Evolutionary conservation across 2,329 filamentous ascomycete genomes (phyloP), one percentile per base, ranked within the genome.

Genomic region (Xylaria sp.): DNA sequence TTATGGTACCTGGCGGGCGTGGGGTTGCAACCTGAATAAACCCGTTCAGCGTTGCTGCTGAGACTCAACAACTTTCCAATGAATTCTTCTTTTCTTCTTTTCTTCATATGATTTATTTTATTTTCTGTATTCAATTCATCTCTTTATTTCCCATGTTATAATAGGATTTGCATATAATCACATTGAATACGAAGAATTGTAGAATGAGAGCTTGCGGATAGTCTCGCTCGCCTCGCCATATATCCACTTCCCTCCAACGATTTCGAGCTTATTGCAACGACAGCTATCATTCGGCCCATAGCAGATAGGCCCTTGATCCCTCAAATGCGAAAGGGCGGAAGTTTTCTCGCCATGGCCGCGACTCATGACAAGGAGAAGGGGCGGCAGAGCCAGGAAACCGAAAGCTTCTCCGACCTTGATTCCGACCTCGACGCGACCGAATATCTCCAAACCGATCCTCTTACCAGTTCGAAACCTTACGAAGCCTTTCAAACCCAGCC

Each of bases 361-460:
- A 60, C 64, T 52, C 50, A 55, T 23, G 41, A 63, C 7, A 61
- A 66, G 63, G 54, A 51, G 50, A 51, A 52, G 46, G 62, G 46
- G 2, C 20, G 65, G 39, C 55, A 48, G 1, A 23, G 65, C 50
- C 71, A 73, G 61, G 71, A 75, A 57, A 69, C 69, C 75, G 20
- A 78, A 28, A 76, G 75, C 39, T 78, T 76, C 12, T 64, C 66
- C 34, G 70, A 72, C 41, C 20, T 69, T 18, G 50, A 54, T 18
- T 78, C 80, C 59, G 81, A 83, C 58, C 69, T 83, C 46, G 81
- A 83, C 69, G 80, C 78, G 61, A 81, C 79, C 68, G 81, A 83
- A 51, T 81, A 78, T 67, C 78, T 82, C 39, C 76, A 80, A 58
- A 75, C 76, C 67, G 78, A 80, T 50, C 76, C 78, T 51, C 76